Evolutionary conservation across 1,284 basidiomycete species (phyloP).

Genomic region (Wallemia ichthyophaga): DNA sequence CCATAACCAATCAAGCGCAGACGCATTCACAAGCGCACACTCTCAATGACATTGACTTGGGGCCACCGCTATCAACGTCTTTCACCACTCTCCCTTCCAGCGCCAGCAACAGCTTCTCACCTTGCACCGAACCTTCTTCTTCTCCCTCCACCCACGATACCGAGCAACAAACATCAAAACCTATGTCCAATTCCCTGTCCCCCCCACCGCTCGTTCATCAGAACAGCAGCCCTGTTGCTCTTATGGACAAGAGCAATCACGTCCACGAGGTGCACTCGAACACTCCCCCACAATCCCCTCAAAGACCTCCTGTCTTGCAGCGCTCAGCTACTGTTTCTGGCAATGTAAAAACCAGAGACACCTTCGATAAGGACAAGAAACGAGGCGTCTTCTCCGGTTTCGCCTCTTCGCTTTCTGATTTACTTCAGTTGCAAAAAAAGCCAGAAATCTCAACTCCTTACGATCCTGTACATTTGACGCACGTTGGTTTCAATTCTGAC

Average conservation of each 20-base stretch:
- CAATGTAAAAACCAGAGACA: not conserved
- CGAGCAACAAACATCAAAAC: not conserved
- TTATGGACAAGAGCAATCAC: not conserved
- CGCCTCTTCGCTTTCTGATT: constrained; percentile 19
- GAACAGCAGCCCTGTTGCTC: not conserved
- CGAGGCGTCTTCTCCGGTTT: not conserved
- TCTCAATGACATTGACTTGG: not conserved
- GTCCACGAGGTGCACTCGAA: not conserved
- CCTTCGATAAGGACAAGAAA: not conserved
- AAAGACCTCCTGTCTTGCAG: not conserved
- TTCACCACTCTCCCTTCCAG: not conserved
- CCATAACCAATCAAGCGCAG: not conserved
- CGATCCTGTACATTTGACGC: constrained; percentile 97
- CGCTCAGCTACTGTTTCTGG: not conserved
- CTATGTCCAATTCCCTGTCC: not conserved
- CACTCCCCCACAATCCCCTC: not conserved
- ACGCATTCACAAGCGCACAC: not conserved
- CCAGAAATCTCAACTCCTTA: constrained; percentile 88
- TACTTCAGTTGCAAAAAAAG: constrained; percentile 47
- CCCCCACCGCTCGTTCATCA: not conserved
- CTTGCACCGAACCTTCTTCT: not conserved
- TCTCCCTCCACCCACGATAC: not conserved
- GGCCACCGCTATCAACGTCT: not conserved
- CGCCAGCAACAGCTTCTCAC: not conserved
- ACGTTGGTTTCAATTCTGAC: constrained; percentile 95